Conservation (phyloP, 139 green algal genomes). For the Tetradesmus lagerheimii region DNA sequence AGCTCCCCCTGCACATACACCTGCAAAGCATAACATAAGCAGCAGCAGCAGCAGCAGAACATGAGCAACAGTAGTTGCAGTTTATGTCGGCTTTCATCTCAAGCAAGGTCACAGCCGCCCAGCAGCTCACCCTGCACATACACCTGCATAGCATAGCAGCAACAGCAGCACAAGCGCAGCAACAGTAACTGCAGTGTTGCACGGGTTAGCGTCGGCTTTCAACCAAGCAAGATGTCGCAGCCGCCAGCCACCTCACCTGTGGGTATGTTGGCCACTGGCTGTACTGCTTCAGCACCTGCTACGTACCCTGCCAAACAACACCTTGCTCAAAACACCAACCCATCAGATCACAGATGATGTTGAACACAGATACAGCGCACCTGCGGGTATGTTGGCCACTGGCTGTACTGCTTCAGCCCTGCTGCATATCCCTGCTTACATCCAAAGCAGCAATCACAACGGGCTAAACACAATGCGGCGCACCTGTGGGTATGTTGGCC, state of each 20-base stretch:
- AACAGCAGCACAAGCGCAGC: background rate
- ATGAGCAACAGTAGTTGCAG: no score
- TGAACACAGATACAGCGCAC: no score
- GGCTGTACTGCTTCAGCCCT: slow-evolving; percentile 88
- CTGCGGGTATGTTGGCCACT: slow-evolving; percentile 91
- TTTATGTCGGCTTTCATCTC: no score
- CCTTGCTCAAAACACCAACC: no score
- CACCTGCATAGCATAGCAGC: background rate
- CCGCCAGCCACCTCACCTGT: slow-evolving; percentile 76
- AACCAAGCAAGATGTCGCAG: slow-evolving; percentile 74
- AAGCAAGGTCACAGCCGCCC: slow-evolving; percentile 85
- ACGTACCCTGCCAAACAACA: no score
- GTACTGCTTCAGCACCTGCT: slow-evolving; percentile 90
- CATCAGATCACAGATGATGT: no score
- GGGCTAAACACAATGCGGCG: background rate
- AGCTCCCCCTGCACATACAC: slow-evolving; percentile 89
- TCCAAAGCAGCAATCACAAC: slow-evolving; percentile 69
- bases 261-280: slow-evolving; percentile 89
- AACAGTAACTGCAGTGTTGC: no score
- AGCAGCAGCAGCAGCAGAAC: slow-evolving; percentile 53
- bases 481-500: slow-evolving; percentile 95
- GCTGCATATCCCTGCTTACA: slow-evolving; percentile 82
- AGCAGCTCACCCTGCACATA: slow-evolving; percentile 86
- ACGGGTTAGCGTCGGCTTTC: background rate
- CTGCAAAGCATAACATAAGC: slow-evolving; percentile 49